Base-by-base conservation (phyloP, 495 filamentous ascomycete species). In the Aspergillus avenaceus region DNA sequence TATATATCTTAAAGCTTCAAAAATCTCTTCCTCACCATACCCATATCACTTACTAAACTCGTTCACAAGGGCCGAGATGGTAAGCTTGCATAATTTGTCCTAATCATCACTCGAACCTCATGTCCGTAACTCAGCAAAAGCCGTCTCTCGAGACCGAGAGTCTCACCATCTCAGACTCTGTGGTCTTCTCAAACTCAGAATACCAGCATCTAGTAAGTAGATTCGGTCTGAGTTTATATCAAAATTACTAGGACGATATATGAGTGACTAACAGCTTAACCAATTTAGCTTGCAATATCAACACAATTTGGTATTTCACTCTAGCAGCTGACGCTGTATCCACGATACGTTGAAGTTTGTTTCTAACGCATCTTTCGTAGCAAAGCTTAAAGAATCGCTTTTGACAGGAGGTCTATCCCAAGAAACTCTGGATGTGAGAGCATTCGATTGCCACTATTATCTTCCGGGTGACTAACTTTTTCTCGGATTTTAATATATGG, bases 371-470 rank as follows among this genome's bases (percentile, higher is more conserved):
- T 21, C 45, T 11, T 24, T 36, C 8, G 16, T 46, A 89, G 85
- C 72, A 47, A 83, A 80, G 45, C 71, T 91, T 27, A 79, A 73
- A 45, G 74, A 72, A 4, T 82, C 82, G 45, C 77, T 91, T 11
- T 65, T 83, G 44, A 74, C 72, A 45, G 83, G 81, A 25, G 86
- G 85, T 3, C 73, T 89, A 43, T 74, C 76, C 2, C 66, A 74
- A 28, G 81, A 83, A 41, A 82, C 78, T 16, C 65, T 91, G 32
- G 72, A 79, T 62, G 83, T 84, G 64, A 62, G 74, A 46, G 34
- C 32, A 47, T 44, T 34, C 12, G 18, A 38, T 28, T 24, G 38
- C 8, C 8, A 23, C 31, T 47, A 36, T 48, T 36, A 37, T 61
- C 18, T 25, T 44, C 46, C 21, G 50, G 53, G 55, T 64, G 57